Percentiles rank a stretch among this genome's conserved stretches.
Conservation (phyloP, 257 asterid species). For the Jacaranda copaia region DNA sequence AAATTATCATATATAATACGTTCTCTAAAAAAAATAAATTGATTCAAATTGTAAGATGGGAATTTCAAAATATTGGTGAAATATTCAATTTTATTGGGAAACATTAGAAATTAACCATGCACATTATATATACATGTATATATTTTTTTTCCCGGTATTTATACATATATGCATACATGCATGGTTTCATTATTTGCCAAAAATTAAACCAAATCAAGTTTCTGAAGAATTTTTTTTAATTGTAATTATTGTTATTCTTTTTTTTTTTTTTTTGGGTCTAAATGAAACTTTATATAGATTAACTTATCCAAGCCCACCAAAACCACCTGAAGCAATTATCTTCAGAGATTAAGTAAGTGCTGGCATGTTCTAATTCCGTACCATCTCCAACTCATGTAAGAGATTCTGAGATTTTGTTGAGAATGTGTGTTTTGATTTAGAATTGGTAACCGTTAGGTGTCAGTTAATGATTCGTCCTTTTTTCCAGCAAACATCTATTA, state of each 20-base stretch:
- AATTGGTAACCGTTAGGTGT: neutral
- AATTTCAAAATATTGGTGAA: too few relatives aligned
- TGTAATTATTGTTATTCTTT: neutral
- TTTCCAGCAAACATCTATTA: neutral
- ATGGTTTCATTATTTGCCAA: neutral
- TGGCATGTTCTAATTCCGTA: slow-evolving; percentile 31
- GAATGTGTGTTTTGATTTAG: neutral
- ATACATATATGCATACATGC: neutral
- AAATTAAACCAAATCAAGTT: neutral
- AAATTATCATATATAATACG: too few relatives aligned
- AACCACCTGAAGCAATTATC: slow-evolving; percentile 36
- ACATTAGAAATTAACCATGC: too few relatives aligned
- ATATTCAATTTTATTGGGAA: too few relatives aligned
- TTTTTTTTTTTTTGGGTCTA: neutral
- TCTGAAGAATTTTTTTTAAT: too few relatives aligned
- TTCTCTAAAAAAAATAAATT: too few relatives aligned
- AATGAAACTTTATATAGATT: neutral
- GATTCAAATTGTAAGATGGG: too few relatives aligned
- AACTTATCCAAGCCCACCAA: slow-evolving; percentile 36
- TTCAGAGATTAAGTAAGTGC: slow-evolving; percentile 22
- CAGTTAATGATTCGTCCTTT: neutral
- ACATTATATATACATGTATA: too few relatives aligned
- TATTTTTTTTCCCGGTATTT: too few relatives aligned
- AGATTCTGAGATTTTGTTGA: neutral
- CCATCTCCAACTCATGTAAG: slow-evolving; percentile 27